Base-by-base conservation (phyloP, 2,329 filamentous ascomycete genomes). In the Verticillium klebahnii region DNA sequence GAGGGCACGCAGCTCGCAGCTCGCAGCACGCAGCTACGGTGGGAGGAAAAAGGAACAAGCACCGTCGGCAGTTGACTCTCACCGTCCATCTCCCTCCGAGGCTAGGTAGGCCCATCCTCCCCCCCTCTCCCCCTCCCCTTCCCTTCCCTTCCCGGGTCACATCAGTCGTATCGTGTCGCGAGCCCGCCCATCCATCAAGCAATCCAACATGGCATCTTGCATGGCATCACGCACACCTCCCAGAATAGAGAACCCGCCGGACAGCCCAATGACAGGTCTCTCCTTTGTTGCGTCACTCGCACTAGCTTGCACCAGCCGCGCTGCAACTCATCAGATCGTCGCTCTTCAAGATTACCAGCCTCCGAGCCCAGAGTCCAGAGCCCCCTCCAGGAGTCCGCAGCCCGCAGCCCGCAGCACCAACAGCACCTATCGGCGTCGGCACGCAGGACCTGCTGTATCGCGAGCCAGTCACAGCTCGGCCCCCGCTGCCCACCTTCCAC, bases 401-500 rank as follows among this genome's bases (percentile, higher is more conserved):
- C 45, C 19, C 19, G n/a, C 45, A 52, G 8, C 19, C 45, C 19
- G 19, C 45, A 23, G 45, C 45, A 5, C 45, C 2, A 52, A 19
- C 12, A 40, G 19, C 45, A 23, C 45, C 45, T 52, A 52, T 52
- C 45, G 19, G 45, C 45, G 19, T 25, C 45, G n/a, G 45, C 19
- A 52, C n/a, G 19, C 45, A 19, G 45, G n/a, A 7, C 23, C 2
- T 52, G 12, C 45, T 52, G 45, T 52, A 52, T 52, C 45, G 45
- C 45, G 45, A 25, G 25, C 45, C 45, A 52, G 45, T 52, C 45
- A 19, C 23, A 52, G 45, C 45, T 23, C 45, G n/a, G 23, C 45
- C 45, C 37, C 57, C 57, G 37, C 40, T 58, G 57, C 19, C 57
- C 57, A 58, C 57, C 57, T 58, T 58, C 57, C 57, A 32, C 37